Evolutionary conservation across 495 filamentous ascomycete species (phyloP).

Genomic region (Penicillium psychrofluorescens): DNA sequence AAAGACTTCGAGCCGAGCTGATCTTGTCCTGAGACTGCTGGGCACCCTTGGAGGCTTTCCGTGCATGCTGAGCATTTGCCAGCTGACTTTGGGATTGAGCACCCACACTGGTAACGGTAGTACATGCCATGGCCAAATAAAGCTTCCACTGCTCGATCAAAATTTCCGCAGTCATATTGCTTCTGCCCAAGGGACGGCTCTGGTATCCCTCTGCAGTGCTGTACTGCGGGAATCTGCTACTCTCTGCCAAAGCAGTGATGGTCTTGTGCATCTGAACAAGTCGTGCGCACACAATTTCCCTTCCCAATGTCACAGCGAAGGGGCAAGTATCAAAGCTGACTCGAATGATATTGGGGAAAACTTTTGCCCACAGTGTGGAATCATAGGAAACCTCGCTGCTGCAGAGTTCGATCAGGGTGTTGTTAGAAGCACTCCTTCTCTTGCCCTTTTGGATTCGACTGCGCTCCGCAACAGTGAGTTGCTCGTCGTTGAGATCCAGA

Average conservation of each 20-base stretch:
- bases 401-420: constrained; percentile 86
- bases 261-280: constrained; percentile 86
- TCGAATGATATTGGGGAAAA: constrained; percentile 91
- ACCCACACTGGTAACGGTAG: constrained; percentile 82
- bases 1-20: constrained; percentile 78
- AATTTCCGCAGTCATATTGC: constrained; percentile 74
- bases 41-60: constrained; percentile 73
- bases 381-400: constrained; percentile 94
- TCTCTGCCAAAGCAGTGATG: constrained; percentile 71
- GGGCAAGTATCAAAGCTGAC: constrained; percentile 87
- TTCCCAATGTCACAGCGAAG: constrained; percentile 78
- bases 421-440: constrained; percentile 73
- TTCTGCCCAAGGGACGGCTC: constrained; percentile 40
- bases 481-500: constrained; percentile 87
- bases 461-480: constrained; percentile 83
- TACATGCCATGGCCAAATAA: constrained; percentile 96
- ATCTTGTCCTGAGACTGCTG: constrained; percentile 70
- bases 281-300: constrained; percentile 86
- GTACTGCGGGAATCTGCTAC: constrained; percentile 53
- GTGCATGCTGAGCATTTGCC: constrained; percentile 66
- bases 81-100: constrained; percentile 51
- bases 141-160: constrained; percentile 97
- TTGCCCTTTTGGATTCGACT: constrained; percentile 89
- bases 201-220: constrained; percentile 46
- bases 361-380: constrained; percentile 91